phyloP scores from a whole-genome alignment of 768 basidiomycete genomes.

The Pulveroboletus ravenelii region DNA sequence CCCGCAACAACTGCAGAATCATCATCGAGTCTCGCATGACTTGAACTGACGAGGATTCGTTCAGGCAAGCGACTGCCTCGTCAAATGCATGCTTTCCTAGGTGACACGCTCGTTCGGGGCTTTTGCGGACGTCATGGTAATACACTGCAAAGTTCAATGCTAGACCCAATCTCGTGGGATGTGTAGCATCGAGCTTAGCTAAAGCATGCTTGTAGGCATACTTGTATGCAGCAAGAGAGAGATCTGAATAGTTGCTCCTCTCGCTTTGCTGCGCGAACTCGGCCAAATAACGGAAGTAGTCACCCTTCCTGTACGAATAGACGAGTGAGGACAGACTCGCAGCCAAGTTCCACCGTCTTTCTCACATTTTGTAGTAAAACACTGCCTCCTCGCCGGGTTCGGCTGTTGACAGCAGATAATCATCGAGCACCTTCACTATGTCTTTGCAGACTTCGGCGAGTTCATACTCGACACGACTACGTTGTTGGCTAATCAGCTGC shows the following conservation, averaged over 20 bases:
- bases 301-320: constrained; percentile 59
- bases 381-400: constrained; percentile 77
- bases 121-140: constrained; percentile 82
- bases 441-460: constrained; percentile 75
- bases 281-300: constrained; percentile 88
- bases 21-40: constrained; percentile 69
- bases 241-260: constrained; percentile 62
- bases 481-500: constrained; percentile 65
- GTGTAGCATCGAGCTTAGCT: constrained; percentile 66
- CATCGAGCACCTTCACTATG: constrained; percentile 65
- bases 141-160: constrained; percentile 94
- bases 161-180: constrained; percentile 83
- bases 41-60: constrained; percentile 38
- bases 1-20: constrained; percentile 76
- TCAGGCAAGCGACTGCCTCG: constrained; percentile 72
- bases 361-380: constrained; percentile 87
- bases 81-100: constrained; percentile 91
- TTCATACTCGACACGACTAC: constrained; percentile 72
- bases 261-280: constrained; percentile 75
- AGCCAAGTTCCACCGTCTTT: neutral
- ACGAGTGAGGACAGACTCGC: constrained; percentile 7
- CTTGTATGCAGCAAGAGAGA: constrained; percentile 82
- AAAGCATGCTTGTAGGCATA: constrained; percentile 79
- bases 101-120: constrained; percentile 82
- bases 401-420: constrained; percentile 55